Conservation (phyloP, 805 yeast genomes). For the Yamadazyma scolyti region DNA sequence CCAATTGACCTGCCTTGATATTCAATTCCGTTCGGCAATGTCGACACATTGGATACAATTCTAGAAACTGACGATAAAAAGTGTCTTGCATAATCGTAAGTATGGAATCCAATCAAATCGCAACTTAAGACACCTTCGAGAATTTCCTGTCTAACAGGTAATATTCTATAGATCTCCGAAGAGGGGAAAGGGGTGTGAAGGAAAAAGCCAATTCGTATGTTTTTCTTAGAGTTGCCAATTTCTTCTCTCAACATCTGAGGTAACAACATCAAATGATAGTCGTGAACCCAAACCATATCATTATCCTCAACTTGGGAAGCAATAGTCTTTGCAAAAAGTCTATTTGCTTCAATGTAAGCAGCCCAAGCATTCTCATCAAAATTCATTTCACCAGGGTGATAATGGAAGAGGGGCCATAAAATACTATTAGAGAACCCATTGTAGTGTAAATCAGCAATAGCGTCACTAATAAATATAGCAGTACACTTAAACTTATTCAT, state of each 20-base stretch:
- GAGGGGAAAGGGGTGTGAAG: conserved; percentile 98
- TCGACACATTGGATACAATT: conserved; percentile 67
- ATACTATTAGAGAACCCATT: conserved; percentile 95
- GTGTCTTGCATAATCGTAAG: conserved; percentile 98
- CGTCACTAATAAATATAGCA: conserved; percentile 85
- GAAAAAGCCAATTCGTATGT: conserved; percentile 85
- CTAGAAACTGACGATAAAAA: conserved; percentile 86
- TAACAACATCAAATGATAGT: conserved; percentile 91
- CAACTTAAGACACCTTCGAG: conserved; percentile 89
- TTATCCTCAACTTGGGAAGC: conserved; percentile 68
- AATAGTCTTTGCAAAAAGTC: conserved; percentile 72
- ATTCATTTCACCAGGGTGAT: conserved; percentile 98
- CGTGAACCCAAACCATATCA: conserved; percentile 97
- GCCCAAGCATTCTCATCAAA: conserved; percentile 98
- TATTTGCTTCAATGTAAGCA: conserved; percentile 91
- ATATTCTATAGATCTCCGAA: conserved; percentile 89
- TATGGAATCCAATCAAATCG: conserved; percentile 95
- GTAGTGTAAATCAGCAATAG: conserved; percentile 91
- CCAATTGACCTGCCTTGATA: conserved; percentile 71
- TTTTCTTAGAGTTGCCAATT: conserved; percentile 44
- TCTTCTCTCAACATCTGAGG: conserved; percentile 81
- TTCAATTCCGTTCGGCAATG: conserved; percentile 88
- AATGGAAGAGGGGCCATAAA: conserved; percentile 97
- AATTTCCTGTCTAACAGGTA: conserved; percentile 93
- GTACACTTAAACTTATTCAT: conserved; percentile 78